phyloP scores from a whole-genome alignment of 2,329 filamentous ascomycete genomes.

The Phialophora verrucosa region DNA sequence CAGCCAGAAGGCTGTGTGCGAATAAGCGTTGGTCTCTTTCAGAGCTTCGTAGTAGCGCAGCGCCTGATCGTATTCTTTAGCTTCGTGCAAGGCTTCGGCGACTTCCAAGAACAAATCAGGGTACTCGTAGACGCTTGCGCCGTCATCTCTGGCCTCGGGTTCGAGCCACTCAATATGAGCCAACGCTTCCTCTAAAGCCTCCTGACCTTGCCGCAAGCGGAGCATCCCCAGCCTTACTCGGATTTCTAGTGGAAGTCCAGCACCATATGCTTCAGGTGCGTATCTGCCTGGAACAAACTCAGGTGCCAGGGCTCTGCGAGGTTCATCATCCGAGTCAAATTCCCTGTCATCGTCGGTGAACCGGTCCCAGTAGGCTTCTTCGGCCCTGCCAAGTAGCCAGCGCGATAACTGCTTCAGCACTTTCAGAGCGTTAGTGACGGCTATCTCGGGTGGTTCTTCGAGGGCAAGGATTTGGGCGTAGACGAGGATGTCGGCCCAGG shows the following conservation, averaged over 20 bases:
- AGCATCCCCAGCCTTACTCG: constrained; percentile 83
- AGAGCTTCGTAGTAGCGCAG: constrained; percentile 64
- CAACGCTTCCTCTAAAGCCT: constrained; percentile 71
- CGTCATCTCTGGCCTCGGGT: constrained; percentile 61
- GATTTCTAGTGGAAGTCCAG: constrained; percentile 77
- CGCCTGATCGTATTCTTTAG: constrained; percentile 59
- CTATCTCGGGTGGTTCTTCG: constrained; percentile 54
- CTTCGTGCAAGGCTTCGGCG: constrained; percentile 63
- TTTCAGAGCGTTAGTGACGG: constrained; percentile 62
- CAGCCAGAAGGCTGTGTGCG: constrained; percentile 58
- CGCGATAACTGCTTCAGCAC: constrained; percentile 75
- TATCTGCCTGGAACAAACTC: constrained; percentile 65
- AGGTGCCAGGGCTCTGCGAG: constrained; percentile 66
- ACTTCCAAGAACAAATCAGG: constrained; percentile 79
- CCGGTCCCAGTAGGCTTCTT: constrained; percentile 78
- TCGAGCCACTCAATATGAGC: constrained; percentile 74
- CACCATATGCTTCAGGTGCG: constrained; percentile 68
- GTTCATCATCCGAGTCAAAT: constrained; percentile 77
- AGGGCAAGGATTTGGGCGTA: constrained; percentile 80
- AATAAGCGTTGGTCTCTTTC: constrained; percentile 53
- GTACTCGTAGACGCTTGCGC: constrained; percentile 66
- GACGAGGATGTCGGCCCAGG: constrained; percentile 84
- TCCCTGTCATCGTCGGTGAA: constrained; percentile 77
- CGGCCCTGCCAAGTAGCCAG: constrained; percentile 78
- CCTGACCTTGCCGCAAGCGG: constrained; percentile 71